A percentile compares a stretch with the other conserved stretches of the same genome.
These are phyloP conservation scores for Metahyphopichia silvanorum DNA, from an alignment of 805 yeast genomes.

Conservation along the genomic window DNA sequence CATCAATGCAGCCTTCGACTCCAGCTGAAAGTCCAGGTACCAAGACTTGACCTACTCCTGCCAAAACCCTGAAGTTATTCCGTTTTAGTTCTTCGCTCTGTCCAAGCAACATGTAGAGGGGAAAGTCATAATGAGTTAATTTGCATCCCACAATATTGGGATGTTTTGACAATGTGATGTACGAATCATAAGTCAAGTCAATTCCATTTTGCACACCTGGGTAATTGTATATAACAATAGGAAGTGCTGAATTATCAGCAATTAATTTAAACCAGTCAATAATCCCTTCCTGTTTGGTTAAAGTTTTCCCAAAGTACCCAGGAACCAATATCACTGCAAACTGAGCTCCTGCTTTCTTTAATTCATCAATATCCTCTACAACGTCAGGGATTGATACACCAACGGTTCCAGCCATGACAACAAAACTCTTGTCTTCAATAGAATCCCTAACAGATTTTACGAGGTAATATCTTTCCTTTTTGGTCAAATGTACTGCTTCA, in stretches of 20 bases:
- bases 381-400: slow-evolving; percentile 16
- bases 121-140: slow-evolving; percentile 14
- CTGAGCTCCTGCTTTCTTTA: slow-evolving; percentile 26
- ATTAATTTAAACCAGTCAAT: slow-evolving; percentile 20
- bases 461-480: slow-evolving; percentile 18
- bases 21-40: slow-evolving; percentile 10
- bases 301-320: slow-evolving; percentile 26
- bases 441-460: slow-evolving; percentile 19
- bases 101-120: slow-evolving; percentile 7
- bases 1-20: slow-evolving; percentile 11
- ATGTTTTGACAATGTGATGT: slow-evolving; percentile 17
- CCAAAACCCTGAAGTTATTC: slow-evolving; percentile 11
- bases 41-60: slow-evolving; percentile 15
- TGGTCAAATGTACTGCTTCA: slow-evolving; percentile 25
- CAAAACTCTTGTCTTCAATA: slow-evolving; percentile 17
- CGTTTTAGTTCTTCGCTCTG: too few relatives aligned
- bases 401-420: slow-evolving; percentile 23
- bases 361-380: slow-evolving; percentile 13
- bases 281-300: slow-evolving; percentile 23
- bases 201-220: slow-evolving; percentile 30
- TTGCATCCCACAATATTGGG: slow-evolving; percentile 30
- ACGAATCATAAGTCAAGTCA: slow-evolving; percentile 14
- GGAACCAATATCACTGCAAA: slow-evolving; percentile 24
- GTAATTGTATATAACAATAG: slow-evolving; percentile 29
- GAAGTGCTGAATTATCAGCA: slow-evolving; percentile 24